Base-by-base conservation (phyloP, 805 yeast genomes). In the Myxozyma neotropica region DNA sequence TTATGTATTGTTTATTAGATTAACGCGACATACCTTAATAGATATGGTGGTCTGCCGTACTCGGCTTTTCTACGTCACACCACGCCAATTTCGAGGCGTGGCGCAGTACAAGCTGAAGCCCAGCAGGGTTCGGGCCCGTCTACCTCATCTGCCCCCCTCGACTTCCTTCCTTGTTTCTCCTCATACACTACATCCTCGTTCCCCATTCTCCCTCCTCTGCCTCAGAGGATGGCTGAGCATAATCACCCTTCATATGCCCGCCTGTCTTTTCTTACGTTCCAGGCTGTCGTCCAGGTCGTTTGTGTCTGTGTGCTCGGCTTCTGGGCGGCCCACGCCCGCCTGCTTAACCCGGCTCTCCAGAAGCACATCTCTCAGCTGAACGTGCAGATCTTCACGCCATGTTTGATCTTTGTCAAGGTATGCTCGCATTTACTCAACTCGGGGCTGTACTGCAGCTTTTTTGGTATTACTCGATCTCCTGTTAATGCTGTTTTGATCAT, bases 351-450 rank as follows among this genome's bases (percentile, higher is more conserved):
- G 57, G 75, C 79, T 43, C 89, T 87, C n/a, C 96, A 91, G 68
- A 89, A 88, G 71, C 80, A 82, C 44, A 80, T 93, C 21, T 85
- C 94, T 3, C 77, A 80, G 58, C 78, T 93, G 54, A 93, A 93
- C 70, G 97, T 94, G 38, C 93, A 89, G 74, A 76, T 93, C 53
- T 93, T 94, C 78, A 94, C 98, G 21, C 98, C 99, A 6, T 92
- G 96, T 67, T 83, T 93, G 78, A 91, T 93, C 68, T 94, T 93
- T 74, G 81, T 89, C 65, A 94, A 94, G 61, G 72, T 77, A 83
- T n/a, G n/a, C n/a, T n/a, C n/a, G n/a, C n/a, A n/a, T n/a, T n/a
- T n/a, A n/a, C n/a, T n/a, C n/a, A n/a, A n/a, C n/a, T n/a, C n/a
- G n/a, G n/a, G n/a, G n/a, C n/a, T n/a, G n/a, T n/a, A n/a, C n/a